Percentiles rank a stretch among this genome's conserved stretches.
These are phyloP conservation scores for Trametes elegans DNA, from an alignment of 768 basidiomycete genomes.

Conservation along the genomic window DNA sequence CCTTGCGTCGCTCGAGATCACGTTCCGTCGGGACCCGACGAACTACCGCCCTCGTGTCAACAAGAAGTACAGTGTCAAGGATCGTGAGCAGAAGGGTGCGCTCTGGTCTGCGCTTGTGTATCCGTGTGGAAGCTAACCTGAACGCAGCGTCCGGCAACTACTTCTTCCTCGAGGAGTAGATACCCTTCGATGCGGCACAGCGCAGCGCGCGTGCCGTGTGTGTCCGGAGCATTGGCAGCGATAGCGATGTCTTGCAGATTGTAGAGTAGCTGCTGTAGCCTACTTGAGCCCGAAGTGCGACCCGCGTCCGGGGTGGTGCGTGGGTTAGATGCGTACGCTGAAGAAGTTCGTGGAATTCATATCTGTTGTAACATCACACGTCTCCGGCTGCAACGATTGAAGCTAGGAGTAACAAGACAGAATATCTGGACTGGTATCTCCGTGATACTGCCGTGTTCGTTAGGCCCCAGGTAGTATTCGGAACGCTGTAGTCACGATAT, in stretches of 20 bases:
- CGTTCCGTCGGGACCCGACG: slow-evolving; percentile 96
- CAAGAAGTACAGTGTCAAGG: slow-evolving; percentile 82
- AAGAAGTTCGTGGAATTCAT: background rate
- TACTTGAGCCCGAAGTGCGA: background rate
- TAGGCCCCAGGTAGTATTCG: too few species aligned
- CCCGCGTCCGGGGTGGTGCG: background rate
- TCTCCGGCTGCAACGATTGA: background rate
- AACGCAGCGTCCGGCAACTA: slow-evolving; percentile 73
- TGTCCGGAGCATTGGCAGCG: slow-evolving; percentile 1
- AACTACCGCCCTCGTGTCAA: slow-evolving; percentile 90
- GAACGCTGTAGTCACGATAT: background rate
- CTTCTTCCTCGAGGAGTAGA: slow-evolving; percentile 88
- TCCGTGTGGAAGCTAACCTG: background rate
- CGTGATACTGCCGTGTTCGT: too few species aligned
- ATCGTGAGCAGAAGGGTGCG: slow-evolving; percentile 81
- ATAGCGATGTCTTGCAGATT: background rate
- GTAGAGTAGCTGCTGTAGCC: slow-evolving; percentile 12
- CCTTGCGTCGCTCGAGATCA: slow-evolving; percentile 92
- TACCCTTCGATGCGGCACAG: background rate
- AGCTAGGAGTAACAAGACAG: background rate
- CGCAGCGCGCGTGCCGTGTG: background rate
- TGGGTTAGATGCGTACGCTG: background rate
- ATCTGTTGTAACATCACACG: background rate
- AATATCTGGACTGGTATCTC: background rate
- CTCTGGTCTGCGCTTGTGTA: background rate